Conservation (phyloP, 441 rosid genomes). For the Melastoma candidum region DNA sequence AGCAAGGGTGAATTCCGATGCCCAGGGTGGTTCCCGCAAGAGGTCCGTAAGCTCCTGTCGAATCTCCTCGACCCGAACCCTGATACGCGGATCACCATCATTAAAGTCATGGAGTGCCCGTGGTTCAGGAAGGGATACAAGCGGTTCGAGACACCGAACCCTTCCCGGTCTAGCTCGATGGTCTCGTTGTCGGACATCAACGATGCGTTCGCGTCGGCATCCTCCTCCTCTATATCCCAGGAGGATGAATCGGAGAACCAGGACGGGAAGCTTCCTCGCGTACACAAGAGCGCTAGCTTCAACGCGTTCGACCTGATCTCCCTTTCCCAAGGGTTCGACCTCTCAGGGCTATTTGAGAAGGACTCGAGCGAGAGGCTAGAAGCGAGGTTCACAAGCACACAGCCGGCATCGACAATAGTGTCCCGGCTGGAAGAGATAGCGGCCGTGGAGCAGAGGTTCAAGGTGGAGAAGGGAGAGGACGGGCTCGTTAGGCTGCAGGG, state of each 20-base stretch:
- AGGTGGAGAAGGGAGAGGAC: conserved; percentile 27
- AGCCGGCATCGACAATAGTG: conserved; percentile 48
- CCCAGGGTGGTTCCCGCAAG: conserved; percentile 61
- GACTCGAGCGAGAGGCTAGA: conserved; percentile 22
- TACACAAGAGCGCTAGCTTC: conserved; percentile 19
- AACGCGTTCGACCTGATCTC: conserved; percentile 77
- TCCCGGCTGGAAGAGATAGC: conserved; percentile 72
- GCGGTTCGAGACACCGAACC: conserved; percentile 30
- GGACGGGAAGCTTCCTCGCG: no score
- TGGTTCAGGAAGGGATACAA: conserved; percentile 69
- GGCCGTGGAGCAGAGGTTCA: conserved; percentile 29
- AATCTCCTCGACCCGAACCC: conserved; percentile 61
- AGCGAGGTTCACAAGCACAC: conserved; percentile 42
- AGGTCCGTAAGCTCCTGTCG: conserved; percentile 53
- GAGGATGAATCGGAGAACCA: no score
- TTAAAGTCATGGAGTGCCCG: conserved; percentile 39
- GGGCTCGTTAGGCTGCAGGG: conserved; percentile 59
- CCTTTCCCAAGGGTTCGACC: conserved; percentile 55
- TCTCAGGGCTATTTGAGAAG: conserved; percentile 66
- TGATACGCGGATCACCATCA: conserved; percentile 40
- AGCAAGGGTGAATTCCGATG: conserved; percentile 54
- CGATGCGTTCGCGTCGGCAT: conserved; percentile 24
- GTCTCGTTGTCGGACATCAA: conserved; percentile 29
- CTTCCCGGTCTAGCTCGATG: conserved; percentile 20
- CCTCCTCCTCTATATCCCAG: background rate